Evolutionary conservation across 208 protist genomes (phyloP).

Genomic region (Acanthamoeba lenticulata): DNA sequence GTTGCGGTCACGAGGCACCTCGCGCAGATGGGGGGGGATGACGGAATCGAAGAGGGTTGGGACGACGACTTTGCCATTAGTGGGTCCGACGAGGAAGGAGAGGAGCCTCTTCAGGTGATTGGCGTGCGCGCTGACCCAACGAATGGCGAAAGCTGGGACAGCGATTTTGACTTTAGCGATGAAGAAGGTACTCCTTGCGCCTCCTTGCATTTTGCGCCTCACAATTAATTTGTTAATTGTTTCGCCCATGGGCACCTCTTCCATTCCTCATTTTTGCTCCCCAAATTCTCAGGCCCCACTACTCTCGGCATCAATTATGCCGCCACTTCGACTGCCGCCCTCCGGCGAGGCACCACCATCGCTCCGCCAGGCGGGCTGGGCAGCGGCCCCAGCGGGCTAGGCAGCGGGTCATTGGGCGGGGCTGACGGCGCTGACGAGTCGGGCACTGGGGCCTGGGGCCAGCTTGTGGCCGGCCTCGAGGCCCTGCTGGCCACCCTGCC

Average conservation of each 20-base stretch:
- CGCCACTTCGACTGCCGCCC: too few species aligned
- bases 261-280: too few species aligned
- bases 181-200: background rate
- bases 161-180: constrained; percentile 44
- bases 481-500: background rate
- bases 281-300: too few species aligned
- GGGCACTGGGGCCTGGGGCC: background rate
- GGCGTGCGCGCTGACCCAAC: constrained; percentile 20
- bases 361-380: background rate
- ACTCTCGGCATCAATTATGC: background rate
- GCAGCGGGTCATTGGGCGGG: too few species aligned
- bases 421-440: too few species aligned
- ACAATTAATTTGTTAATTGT: background rate
- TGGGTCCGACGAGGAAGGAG: background rate
- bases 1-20: too few species aligned
- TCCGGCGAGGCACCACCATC: background rate
- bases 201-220: background rate
- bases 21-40: background rate
- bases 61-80: constrained; percentile 19
- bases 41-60: background rate
- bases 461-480: background rate
- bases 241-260: background rate
- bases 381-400: background rate
- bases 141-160: constrained; percentile 22
- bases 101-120: constrained; percentile 36